These are phyloP conservation scores for Stachybotrys chartarum DNA, from an alignment of 2,329 filamentous ascomycete species.

Conservation along the genomic window DNA sequence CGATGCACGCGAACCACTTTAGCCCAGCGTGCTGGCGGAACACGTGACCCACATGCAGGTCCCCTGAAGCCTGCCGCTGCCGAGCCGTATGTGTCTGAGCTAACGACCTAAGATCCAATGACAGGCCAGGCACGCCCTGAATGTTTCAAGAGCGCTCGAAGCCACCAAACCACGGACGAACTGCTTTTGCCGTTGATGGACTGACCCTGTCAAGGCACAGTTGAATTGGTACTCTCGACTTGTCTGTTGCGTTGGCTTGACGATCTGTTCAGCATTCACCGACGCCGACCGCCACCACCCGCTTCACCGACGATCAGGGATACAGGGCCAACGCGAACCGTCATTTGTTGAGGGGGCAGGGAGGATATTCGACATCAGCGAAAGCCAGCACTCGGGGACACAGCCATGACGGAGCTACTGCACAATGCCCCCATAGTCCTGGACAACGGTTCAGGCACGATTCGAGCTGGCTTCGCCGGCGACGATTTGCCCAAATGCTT, in stretches of 20 bases:
- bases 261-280: too few species aligned
- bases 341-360: neutral
- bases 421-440: slow-evolving; percentile 98
- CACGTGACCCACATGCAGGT: slow-evolving; percentile 23
- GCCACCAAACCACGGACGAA: too few species aligned
- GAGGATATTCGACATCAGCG: slow-evolving; percentile 2
- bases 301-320: slow-evolving; percentile 3
- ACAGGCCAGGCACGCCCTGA: neutral
- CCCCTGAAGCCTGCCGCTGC: slow-evolving; percentile 19
- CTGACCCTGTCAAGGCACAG: too few species aligned
- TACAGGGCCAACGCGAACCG: slow-evolving; percentile 3
- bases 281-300: neutral
- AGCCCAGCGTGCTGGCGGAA: slow-evolving; percentile 7
- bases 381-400: neutral
- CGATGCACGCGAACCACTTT: slow-evolving; percentile 31
- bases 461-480: slow-evolving; percentile 92
- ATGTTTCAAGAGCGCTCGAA: too few species aligned
- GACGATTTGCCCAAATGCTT: slow-evolving; percentile 94
- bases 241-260: too few species aligned
- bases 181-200: too few species aligned
- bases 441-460: slow-evolving; percentile 97
- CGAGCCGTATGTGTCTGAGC: slow-evolving; percentile 10
- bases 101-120: neutral
- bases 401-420: slow-evolving; percentile 53
- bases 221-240: too few species aligned